phyloP scores from a whole-genome alignment of 768 basidiomycete species.

The Boletus sp. region DNA sequence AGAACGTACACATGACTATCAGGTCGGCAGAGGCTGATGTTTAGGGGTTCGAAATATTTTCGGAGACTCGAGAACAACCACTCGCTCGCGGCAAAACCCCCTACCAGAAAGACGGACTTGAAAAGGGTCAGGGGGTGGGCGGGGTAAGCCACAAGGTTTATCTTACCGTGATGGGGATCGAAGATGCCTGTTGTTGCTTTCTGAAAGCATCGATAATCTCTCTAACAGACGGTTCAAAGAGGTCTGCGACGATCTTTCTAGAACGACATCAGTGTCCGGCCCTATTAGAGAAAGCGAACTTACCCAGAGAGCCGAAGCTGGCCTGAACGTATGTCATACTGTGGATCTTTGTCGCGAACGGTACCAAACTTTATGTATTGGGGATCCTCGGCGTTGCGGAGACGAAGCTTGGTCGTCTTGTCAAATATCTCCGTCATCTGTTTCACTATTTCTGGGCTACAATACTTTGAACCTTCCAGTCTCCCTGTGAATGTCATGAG shows the following conservation, averaged over 20 bases:
- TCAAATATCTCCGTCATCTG: constrained; percentile 40
- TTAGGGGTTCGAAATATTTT: constrained; percentile 33
- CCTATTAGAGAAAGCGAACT: background rate
- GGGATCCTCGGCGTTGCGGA: constrained; percentile 37
- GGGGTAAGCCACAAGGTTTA: background rate
- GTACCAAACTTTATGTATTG: constrained; percentile 43
- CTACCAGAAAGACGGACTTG: constrained; percentile 47
- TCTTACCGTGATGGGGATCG: constrained; percentile 33
- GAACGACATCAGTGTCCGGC: background rate
- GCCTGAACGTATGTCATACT: constrained; percentile 37
- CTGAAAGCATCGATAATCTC: constrained; percentile 36
- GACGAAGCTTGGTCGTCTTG: constrained; percentile 40
- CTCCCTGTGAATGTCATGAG: constrained; percentile 19
- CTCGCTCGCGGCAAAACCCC: constrained; percentile 50
- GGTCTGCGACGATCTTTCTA: constrained; percentile 38
- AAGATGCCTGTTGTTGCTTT: constrained; percentile 30
- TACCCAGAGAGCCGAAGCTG: constrained; percentile 40
- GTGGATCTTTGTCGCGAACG: constrained; percentile 36
- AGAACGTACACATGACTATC: constrained; percentile 52
- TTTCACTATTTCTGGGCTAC: constrained; percentile 31
- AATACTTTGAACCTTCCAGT: constrained; percentile 32
- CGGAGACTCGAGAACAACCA: constrained; percentile 46
- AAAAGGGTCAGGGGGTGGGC: background rate
- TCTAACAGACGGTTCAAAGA: constrained; percentile 45
- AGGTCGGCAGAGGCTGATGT: constrained; percentile 46